These are phyloP conservation scores for Wickerhamomyces hampshirensis DNA, from an alignment of 805 yeast genomes.

Conservation along the genomic window DNA sequence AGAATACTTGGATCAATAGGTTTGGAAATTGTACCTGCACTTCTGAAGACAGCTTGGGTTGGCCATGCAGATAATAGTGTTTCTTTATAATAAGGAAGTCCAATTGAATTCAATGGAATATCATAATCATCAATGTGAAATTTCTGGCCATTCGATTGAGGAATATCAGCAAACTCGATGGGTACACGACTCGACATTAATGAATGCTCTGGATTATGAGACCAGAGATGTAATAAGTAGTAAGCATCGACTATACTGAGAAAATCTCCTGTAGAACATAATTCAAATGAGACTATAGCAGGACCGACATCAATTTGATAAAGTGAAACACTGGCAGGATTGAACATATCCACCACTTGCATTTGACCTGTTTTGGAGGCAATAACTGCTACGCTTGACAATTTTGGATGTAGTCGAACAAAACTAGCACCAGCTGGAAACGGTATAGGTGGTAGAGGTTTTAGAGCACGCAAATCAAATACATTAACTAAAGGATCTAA, in stretches of 20 bases:
- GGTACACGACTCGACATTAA: conserved; percentile 39
- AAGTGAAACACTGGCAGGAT: conserved; percentile 62
- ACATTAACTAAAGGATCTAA: conserved; percentile 81
- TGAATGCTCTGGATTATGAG: conserved; percentile 40
- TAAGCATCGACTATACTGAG: conserved; percentile 59
- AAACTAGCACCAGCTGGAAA: conserved; percentile 87
- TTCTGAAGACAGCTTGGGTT: conserved; percentile 51
- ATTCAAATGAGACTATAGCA: conserved; percentile 26
- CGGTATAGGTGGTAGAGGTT: conserved; percentile 72
- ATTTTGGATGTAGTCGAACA: conserved; percentile 79
- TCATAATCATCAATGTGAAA: conserved; percentile 36
- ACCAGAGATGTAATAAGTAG: conserved; percentile 54
- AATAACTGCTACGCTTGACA: conserved; percentile 71
- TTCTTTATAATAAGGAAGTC: conserved; percentile 83
- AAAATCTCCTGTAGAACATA: conserved; percentile 65
- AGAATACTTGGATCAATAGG: conserved; percentile 44
- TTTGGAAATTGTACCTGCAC: conserved; percentile 55
- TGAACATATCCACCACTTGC: conserved; percentile 78
- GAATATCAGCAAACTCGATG: conserved; percentile 52
- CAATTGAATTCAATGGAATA: conserved; percentile 65
- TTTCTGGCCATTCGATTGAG: conserved; percentile 29
- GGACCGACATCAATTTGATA: conserved; percentile 60
- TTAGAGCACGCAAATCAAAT: conserved; percentile 71
- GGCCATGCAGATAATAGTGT: conserved; percentile 81
- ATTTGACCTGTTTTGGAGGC: conserved; percentile 77